Evolutionary conservation across 139 green algal genomes (phyloP).

Genomic region (Chlorella sp.): DNA sequence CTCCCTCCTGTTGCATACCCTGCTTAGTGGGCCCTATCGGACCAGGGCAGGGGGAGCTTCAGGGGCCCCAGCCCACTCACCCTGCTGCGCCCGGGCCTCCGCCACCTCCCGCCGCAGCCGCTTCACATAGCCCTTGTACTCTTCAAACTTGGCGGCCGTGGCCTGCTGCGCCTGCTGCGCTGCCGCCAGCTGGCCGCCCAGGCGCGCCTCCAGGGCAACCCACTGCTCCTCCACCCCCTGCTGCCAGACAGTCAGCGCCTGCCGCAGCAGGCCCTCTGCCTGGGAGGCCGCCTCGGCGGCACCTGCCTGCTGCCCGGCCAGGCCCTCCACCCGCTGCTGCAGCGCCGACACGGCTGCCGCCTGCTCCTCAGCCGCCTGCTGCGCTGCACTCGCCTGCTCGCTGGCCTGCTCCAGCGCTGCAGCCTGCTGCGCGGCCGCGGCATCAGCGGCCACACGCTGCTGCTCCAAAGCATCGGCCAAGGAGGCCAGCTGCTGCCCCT

Average conservation of each 20-base stretch:
- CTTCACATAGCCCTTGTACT: slow-evolving; percentile 42
- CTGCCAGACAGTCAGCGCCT: slow-evolving; percentile 24
- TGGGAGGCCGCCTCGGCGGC: not conserved
- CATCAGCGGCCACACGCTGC: not conserved
- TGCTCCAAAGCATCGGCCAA: not conserved
- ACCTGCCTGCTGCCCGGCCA: not conserved
- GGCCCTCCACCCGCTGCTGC: not conserved
- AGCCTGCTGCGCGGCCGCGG: not conserved
- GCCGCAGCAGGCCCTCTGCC: slow-evolving; percentile 10
- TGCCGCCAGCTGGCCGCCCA: slow-evolving; percentile 9
- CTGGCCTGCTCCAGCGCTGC: not conserved
- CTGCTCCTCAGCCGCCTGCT: not conserved
- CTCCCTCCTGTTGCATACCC: too few species aligned
- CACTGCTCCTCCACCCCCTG: slow-evolving; percentile 20
- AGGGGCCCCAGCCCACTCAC: slow-evolving; percentile 1
- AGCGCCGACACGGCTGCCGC: not conserved
- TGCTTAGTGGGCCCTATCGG: too few species aligned
- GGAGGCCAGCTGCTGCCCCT: slow-evolving; percentile 2
- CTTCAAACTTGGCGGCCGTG: slow-evolving; percentile 21
- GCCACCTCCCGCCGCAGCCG: slow-evolving; percentile 35
- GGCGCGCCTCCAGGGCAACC: not conserved
- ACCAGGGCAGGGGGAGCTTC: too few species aligned
- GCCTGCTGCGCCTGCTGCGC: not conserved
- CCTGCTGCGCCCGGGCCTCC: not conserved
- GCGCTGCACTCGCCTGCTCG: not conserved